Percentiles rank a stretch among this genome's conserved stretches.
These are phyloP conservation scores for Fremontodendron californicum DNA, from an alignment of 345 rosid species.

Conservation along the genomic window DNA sequence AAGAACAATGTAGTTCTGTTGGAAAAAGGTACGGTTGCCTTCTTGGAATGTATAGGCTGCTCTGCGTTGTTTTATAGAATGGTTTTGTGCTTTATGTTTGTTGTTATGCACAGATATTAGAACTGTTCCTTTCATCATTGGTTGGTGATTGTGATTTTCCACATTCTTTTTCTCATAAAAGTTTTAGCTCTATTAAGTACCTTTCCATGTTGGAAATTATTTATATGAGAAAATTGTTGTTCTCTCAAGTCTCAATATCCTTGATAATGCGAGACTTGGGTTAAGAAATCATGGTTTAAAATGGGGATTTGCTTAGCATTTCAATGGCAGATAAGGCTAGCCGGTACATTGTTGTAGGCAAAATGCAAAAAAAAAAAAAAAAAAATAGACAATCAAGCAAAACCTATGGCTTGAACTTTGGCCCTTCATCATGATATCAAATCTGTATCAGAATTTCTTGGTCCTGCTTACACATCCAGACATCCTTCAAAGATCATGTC, in stretches of 20 bases:
- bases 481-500: background rate
- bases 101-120: background rate
- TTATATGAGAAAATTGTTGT: background rate
- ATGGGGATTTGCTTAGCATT: background rate
- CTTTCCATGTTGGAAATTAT: background rate
- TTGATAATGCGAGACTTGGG: background rate
- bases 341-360: background rate
- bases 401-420: background rate
- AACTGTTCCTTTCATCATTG: background rate
- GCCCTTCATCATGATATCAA: background rate
- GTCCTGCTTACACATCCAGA: background rate
- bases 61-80: background rate
- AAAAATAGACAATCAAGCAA: background rate
- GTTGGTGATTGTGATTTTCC: background rate
- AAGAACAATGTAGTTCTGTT: background rate
- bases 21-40: background rate
- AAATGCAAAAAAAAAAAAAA: background rate
- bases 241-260: background rate
- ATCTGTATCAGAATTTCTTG: background rate
- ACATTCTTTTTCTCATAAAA: background rate
- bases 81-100: background rate
- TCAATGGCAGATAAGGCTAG: background rate
- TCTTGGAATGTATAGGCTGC: background rate
- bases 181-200: background rate
- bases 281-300: background rate